phyloP scores from a whole-genome alignment of 148 eudicot genomes.

The Fallopia convolvulus region DNA sequence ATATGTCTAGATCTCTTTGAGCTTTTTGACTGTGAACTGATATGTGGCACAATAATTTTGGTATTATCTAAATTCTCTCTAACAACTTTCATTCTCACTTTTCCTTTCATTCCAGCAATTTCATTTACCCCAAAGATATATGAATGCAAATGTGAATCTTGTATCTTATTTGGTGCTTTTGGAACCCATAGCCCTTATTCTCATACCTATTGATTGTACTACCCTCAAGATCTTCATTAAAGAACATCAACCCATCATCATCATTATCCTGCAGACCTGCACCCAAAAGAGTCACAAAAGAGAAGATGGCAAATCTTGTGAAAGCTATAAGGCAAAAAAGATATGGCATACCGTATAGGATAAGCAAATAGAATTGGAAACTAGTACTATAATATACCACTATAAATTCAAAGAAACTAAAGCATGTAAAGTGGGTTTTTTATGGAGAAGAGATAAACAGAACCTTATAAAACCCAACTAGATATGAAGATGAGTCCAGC shows the following conservation, averaged over 20 bases:
- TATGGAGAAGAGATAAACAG: neutral
- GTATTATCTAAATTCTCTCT: constrained; percentile 1
- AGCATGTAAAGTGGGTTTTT: neutral
- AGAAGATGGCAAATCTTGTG: neutral
- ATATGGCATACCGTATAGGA: too few relatives aligned
- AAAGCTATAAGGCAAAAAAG: too few relatives aligned
- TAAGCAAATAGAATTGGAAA: too few relatives aligned
- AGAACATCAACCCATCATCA: constrained; percentile 30
- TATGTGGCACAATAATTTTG: constrained; percentile 11
- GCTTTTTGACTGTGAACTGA: neutral
- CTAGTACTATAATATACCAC: too few relatives aligned
- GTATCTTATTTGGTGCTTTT: constrained; percentile 31
- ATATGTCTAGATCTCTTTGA: constrained; percentile 2
- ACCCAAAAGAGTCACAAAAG: neutral
- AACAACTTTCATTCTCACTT: neutral
- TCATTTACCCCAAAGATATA: neutral
- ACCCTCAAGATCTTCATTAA: neutral
- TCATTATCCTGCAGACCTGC: constrained; percentile 16
- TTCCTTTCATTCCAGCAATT: constrained; percentile 11
- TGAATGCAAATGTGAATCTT: constrained; percentile 7
- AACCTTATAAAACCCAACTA: constrained; percentile 40
- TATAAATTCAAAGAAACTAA: neutral
- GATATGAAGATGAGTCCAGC: constrained; percentile 34
- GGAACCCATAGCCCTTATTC: constrained; percentile 56
- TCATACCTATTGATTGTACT: constrained; percentile 21